Conservation (phyloP, 768 basidiomycete genomes). For the Tricholoma sp. region DNA sequence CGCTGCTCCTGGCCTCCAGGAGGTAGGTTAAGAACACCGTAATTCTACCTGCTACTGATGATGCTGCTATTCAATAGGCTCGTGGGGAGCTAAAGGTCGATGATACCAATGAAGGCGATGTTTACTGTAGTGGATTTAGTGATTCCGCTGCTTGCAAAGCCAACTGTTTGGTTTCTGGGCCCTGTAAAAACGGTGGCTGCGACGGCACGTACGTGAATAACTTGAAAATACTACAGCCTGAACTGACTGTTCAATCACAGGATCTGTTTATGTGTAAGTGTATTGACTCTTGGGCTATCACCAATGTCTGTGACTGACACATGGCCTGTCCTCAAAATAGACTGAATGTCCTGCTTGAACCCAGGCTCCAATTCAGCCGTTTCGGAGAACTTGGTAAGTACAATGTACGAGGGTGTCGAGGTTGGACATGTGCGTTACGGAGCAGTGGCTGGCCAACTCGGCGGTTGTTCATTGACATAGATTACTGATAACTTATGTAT, state of each 20-base stretch:
- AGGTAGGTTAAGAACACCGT: neutral
- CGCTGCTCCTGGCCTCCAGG: neutral
- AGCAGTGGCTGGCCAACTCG: too few relatives aligned
- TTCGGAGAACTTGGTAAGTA: too few relatives aligned
- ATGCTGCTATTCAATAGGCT: neutral
- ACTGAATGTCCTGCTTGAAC: neutral
- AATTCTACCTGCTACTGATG: neutral
- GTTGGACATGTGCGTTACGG: too few relatives aligned
- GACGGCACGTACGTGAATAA: neutral
- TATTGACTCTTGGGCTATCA: neutral
- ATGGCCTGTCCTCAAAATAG: neutral
- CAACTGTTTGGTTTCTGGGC: neutral
- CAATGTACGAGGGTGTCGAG: too few relatives aligned
- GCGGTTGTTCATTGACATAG: too few relatives aligned
- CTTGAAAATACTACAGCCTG: neutral
- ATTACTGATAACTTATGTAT: too few relatives aligned
- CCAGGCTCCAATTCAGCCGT: too few relatives aligned
- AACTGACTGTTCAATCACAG: neutral
- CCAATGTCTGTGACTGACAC: neutral
- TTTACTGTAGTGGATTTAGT: too few relatives aligned
- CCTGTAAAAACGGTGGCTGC: neutral
- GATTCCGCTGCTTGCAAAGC: too few relatives aligned
- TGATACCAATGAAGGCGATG: too few relatives aligned
- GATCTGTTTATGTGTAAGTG: neutral
- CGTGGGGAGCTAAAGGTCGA: neutral